Base-by-base conservation (phyloP, 2,329 filamentous ascomycete genomes). In the Talaromyces sp. region DNA sequence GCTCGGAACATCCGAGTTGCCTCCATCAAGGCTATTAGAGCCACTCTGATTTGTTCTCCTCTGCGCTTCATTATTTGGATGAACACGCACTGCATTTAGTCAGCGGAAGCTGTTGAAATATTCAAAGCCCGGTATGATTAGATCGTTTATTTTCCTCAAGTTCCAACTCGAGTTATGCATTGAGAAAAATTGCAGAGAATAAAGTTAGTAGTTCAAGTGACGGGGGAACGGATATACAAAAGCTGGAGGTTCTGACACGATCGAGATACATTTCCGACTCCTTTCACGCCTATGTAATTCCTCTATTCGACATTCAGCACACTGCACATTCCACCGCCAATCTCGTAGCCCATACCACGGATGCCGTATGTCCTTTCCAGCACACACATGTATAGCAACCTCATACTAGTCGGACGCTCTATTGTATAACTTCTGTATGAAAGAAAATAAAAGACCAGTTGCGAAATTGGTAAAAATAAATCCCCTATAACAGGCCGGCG, bases 1-100 rank as follows among this genome's bases (percentile, higher is more conserved):
- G 45, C 30, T 49, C 62, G 61, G 62, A 53, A 58, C 53, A 57
- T 56, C 61, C 62, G 62, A 62, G 55, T 33, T 49, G 32, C 30
- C 16, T 16, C 3, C n/a, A 7, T 35, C 19, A 30, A 17, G 13
- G 22, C 19, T 16, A 35, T 19, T 17, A 7, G 5, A n/a, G 19
- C 1, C 19, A 19, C 11, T 36, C 30, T 36, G 43, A 46, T 46
- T 46, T 46, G 43, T n/a, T 36, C 17, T 13, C 9, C 20, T 35
- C 5, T 16, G 3, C 32, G 7, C 9, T 10, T n/a, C 14, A 27
- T 22, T 10, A 14, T 35, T 20, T 17, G 13, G 33, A 30, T 46
- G 32, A 13, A 35, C n/a, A 19, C 39, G 39, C 10, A 24, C 24
- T 19, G 3, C 16, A n/a, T 14, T 11, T 36, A 46, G 43, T 46